A percentile compares a stretch with the other conserved stretches of the same genome.
Evolutionary conservation across 2,329 filamentous ascomycete genomes (phyloP).

Genomic region (Neopestalotiopsis sp.): DNA sequence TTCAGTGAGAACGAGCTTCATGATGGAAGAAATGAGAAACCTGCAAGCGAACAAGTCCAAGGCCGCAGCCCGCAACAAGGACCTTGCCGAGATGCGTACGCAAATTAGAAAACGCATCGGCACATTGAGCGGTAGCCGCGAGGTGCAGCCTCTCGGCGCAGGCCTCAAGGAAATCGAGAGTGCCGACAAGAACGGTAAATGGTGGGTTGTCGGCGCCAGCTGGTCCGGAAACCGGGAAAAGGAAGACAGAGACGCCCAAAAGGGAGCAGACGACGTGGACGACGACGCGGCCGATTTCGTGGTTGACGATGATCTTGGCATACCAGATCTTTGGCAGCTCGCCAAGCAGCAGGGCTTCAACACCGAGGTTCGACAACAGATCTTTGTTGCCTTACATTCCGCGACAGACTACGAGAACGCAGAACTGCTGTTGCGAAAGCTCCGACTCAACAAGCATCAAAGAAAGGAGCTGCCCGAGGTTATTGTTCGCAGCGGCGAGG

Average conservation of each 20-base stretch:
- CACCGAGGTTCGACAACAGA: slow-evolving; percentile 84
- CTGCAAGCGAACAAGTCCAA: slow-evolving; percentile 94
- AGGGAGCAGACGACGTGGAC: slow-evolving; percentile 27
- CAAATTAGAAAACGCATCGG: slow-evolving; percentile 90
- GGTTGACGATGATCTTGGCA: slow-evolving; percentile 51
- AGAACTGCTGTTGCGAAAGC: slow-evolving; percentile 77
- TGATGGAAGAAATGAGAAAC: slow-evolving; percentile 95
- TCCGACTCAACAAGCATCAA: slow-evolving; percentile 85
- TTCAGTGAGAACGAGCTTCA: slow-evolving; percentile 91
- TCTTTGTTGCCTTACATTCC: slow-evolving; percentile 90
- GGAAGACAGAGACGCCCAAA: slow-evolving; percentile 31
- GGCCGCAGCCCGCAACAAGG: slow-evolving; percentile 72
- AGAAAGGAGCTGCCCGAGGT: slow-evolving; percentile 87
- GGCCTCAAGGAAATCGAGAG: slow-evolving; percentile 82
- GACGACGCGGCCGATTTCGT: slow-evolving; percentile 41
- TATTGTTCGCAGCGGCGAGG: slow-evolving; percentile 83
- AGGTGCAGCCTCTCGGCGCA: slow-evolving; percentile 78
- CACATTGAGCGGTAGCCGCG: slow-evolving; percentile 66
- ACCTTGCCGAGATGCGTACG: slow-evolving; percentile 79
- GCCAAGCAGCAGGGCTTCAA: slow-evolving; percentile 85
- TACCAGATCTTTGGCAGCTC: slow-evolving; percentile 75
- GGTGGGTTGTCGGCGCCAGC: slow-evolving; percentile 98
- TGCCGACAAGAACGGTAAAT: slow-evolving; percentile 88
- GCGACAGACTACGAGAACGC: slow-evolving; percentile 86
- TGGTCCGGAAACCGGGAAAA: slow-evolving; percentile 60